Evolutionary conservation across 2,329 filamentous ascomycete species (phyloP).

Genomic region (Aspergillus viridinutans): DNA sequence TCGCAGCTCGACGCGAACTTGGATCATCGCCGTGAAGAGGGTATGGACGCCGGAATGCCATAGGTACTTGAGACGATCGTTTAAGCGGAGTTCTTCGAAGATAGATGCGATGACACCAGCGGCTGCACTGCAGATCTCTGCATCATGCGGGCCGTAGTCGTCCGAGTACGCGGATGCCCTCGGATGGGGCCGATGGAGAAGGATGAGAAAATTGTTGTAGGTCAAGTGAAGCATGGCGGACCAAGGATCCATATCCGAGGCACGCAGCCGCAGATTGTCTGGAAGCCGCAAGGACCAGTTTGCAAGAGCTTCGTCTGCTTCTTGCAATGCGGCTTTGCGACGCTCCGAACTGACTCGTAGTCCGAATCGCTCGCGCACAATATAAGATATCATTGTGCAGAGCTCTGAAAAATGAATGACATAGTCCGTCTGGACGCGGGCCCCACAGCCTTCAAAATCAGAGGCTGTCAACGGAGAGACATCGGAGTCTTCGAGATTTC

Average conservation of each 20-base stretch:
- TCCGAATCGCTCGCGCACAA: slow-evolving; percentile 41
- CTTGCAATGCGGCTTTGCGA: slow-evolving; percentile 38
- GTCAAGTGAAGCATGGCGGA: slow-evolving; percentile 43
- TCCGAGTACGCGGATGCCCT: slow-evolving; percentile 41
- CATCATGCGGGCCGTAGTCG: slow-evolving; percentile 43
- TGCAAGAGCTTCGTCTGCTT: slow-evolving; percentile 40
- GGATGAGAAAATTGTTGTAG: slow-evolving; percentile 45
- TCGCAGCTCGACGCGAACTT: slow-evolving; percentile 43
- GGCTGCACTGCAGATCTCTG: slow-evolving; percentile 44
- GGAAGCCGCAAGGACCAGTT: slow-evolving; percentile 42
- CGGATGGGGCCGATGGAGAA: slow-evolving; percentile 43
- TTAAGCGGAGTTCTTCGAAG: slow-evolving; percentile 41
- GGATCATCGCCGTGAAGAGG: slow-evolving; percentile 45
- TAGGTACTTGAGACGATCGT: slow-evolving; percentile 40
- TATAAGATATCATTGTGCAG: slow-evolving; percentile 48
- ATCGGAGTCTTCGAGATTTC: slow-evolving; percentile 50
- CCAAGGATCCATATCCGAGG: slow-evolving; percentile 42
- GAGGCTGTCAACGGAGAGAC: slow-evolving; percentile 41
- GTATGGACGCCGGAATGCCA: slow-evolving; percentile 44
- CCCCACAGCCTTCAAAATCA: slow-evolving; percentile 47
- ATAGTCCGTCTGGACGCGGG: slow-evolving; percentile 42
- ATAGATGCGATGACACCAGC: slow-evolving; percentile 44
- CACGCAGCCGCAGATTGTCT: slow-evolving; percentile 37
- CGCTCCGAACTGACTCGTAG: slow-evolving; percentile 37
- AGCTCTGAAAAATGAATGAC: slow-evolving; percentile 49